phyloP scores from a whole-genome alignment of 2,329 filamentous ascomycete species.

The Colletotrichum spinosum region DNA sequence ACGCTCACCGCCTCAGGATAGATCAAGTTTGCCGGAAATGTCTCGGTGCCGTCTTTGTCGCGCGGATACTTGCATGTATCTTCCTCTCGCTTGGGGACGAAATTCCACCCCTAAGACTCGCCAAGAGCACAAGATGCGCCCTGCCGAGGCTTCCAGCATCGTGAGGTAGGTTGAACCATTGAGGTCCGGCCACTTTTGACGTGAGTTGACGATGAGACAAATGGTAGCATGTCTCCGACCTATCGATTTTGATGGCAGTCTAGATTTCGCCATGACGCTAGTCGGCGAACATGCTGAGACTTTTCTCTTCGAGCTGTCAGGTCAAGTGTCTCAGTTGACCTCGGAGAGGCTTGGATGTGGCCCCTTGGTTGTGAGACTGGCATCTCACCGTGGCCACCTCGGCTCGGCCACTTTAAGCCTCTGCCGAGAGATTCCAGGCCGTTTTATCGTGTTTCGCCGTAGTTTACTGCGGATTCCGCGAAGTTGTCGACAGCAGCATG shows the following conservation, averaged over 20 bases:
- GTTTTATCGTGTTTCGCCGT: no score
- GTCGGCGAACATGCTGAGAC: not conserved
- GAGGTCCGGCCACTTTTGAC: not conserved
- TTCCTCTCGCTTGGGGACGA: no score
- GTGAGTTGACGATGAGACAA: constrained; percentile 10
- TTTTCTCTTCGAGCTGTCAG: not conserved
- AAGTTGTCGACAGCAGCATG: no score
- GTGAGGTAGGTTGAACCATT: not conserved
- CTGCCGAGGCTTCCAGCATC: not conserved
- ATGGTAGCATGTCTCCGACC: constrained; percentile 8
- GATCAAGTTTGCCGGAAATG: no score
- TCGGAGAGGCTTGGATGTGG: not conserved
- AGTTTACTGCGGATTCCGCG: no score
- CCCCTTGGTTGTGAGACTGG: no score
- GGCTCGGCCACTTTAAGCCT: no score
- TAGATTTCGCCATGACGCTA: constrained; percentile 1
- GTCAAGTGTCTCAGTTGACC: constrained; percentile 4
- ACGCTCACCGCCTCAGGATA: no score
- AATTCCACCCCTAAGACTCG: not conserved
- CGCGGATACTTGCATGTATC: no score
- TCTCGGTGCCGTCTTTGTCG: no score
- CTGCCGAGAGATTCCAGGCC: no score
- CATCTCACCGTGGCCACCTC: no score
- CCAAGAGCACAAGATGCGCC: not conserved
- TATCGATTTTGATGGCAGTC: constrained; percentile 17